phyloP scores from a whole-genome alignment of 2,329 filamentous ascomycete genomes.

The Mariannaea sp. region DNA sequence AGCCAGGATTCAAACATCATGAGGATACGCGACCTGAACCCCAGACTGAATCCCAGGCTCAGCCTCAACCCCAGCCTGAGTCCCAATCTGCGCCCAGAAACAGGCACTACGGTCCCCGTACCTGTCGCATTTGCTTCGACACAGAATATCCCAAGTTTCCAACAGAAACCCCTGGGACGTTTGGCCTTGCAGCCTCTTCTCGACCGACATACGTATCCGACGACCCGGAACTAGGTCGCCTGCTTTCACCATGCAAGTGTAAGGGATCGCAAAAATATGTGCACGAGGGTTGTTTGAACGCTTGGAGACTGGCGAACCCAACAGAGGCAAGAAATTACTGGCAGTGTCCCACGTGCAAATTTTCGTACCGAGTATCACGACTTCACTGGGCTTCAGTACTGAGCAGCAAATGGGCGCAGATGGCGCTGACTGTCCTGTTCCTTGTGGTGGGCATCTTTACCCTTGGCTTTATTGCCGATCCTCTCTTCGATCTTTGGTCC shows the following conservation, averaged over 20 bases:
- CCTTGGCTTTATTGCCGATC: constrained; percentile 90
- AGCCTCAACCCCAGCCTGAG: constrained; percentile 7
- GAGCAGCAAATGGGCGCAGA: constrained; percentile 68
- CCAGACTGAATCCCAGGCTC: background rate
- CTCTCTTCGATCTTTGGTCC: constrained; percentile 85
- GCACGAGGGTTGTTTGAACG: constrained; percentile 85
- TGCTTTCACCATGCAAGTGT: constrained; percentile 91
- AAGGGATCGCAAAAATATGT: constrained; percentile 93
- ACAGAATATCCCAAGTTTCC: constrained; percentile 57
- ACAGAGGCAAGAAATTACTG: constrained; percentile 72
- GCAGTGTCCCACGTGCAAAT: constrained; percentile 86
- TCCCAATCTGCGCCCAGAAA: constrained; percentile 19
- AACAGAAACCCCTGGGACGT: constrained; percentile 38
- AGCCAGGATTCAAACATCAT: constrained; percentile 9
- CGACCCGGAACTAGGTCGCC: constrained; percentile 72
- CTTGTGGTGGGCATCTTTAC: constrained; percentile 75
- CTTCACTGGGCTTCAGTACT: constrained; percentile 75
- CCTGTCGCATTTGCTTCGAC: constrained; percentile 90
- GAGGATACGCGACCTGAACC: constrained; percentile 11
- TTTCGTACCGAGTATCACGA: constrained; percentile 78
- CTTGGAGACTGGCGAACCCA: constrained; percentile 79
- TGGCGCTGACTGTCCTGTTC: constrained; percentile 72
- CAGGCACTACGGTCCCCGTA: constrained; percentile 69
- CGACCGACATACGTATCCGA: constrained; percentile 69
- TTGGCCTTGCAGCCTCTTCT: constrained; percentile 43